A percentile compares a stretch with the other conserved stretches of the same genome.
Conservation (phyloP, 2,329 filamentous ascomycete genomes). For the Alternaria atra region DNA sequence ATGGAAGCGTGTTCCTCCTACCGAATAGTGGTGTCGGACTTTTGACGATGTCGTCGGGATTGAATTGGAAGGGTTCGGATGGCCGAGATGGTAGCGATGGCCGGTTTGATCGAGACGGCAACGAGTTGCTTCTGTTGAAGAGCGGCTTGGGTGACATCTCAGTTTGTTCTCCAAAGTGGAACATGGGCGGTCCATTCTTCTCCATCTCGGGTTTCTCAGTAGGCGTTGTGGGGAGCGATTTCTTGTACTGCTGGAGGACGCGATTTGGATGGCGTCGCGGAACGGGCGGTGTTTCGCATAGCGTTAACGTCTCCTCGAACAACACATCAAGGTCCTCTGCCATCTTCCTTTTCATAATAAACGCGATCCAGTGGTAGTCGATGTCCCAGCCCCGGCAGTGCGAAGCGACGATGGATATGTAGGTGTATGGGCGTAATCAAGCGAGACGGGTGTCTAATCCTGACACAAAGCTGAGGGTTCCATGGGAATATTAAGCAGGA, state of each 20-base stretch:
- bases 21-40: slow-evolving; percentile 5
- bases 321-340: slow-evolving; percentile 16
- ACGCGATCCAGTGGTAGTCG: slow-evolving; percentile 4
- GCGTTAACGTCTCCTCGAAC: slow-evolving; percentile 23
- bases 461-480: slow-evolving; percentile 28
- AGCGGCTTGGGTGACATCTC: slow-evolving; percentile 38
- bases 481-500: slow-evolving; percentile 30
- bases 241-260: slow-evolving; percentile 24
- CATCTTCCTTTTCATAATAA: slow-evolving; percentile 22
- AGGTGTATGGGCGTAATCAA: slow-evolving; percentile 13
- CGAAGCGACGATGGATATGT: slow-evolving; percentile 7
- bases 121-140: slow-evolving; percentile 33
- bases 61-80: slow-evolving; percentile 11
- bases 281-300: slow-evolving; percentile 28
- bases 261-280: slow-evolving; percentile 26
- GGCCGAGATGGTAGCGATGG: slow-evolving; percentile 9
- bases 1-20: slow-evolving; percentile 18
- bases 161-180: slow-evolving; percentile 7
- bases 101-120: slow-evolving; percentile 24
- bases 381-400: slow-evolving; percentile 14
- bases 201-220: slow-evolving; percentile 17
- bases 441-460: slow-evolving; percentile 23
- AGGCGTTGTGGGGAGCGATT: slow-evolving; percentile 20
- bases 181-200: slow-evolving; percentile 17
- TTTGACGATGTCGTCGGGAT: slow-evolving; percentile 7